These are phyloP conservation scores for Berberis thunbergii DNA, from an alignment of 164 flowering plant genomes.

Conservation along the genomic window DNA sequence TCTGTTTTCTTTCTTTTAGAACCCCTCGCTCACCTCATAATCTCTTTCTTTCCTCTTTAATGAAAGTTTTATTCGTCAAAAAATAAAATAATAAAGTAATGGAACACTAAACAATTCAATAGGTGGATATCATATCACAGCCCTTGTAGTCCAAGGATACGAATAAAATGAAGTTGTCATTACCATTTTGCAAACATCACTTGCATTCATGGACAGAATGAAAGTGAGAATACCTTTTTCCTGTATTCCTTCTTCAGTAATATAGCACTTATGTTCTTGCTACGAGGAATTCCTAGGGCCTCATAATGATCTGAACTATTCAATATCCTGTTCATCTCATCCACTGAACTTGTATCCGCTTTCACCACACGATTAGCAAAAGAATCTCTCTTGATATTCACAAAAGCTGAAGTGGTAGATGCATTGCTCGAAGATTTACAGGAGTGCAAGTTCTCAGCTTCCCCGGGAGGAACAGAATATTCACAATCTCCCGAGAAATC, in stretches of 20 bases:
- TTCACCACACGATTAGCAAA: constrained; percentile 31
- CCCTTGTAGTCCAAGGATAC: too few relatives aligned
- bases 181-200: too few relatives aligned
- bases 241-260: constrained; percentile 75
- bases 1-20: too few relatives aligned
- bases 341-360: constrained; percentile 49
- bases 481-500: constrained; percentile 55
- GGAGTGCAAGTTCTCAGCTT: constrained; percentile 48
- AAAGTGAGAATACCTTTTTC: constrained; percentile 49
- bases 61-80: too few relatives aligned
- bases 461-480: constrained; percentile 41
- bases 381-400: constrained; percentile 32
- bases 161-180: too few relatives aligned
- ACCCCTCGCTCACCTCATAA: too few relatives aligned
- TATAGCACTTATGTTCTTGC: constrained; percentile 46
- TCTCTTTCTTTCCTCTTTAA: too few relatives aligned
- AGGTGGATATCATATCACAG: too few relatives aligned
- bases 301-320: constrained; percentile 73
- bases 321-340: constrained; percentile 85
- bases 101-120: too few relatives aligned
- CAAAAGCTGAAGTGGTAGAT: constrained; percentile 31
- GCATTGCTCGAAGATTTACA: constrained; percentile 58
- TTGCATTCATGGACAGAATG: background rate
- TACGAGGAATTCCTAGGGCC: constrained; percentile 68
- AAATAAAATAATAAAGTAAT: too few relatives aligned